Evolutionary conservation across 192 early-diverging fungal species (phyloP), one percentile per base, ranked within the genome.

Genomic region (Coemansia sp.): DNA sequence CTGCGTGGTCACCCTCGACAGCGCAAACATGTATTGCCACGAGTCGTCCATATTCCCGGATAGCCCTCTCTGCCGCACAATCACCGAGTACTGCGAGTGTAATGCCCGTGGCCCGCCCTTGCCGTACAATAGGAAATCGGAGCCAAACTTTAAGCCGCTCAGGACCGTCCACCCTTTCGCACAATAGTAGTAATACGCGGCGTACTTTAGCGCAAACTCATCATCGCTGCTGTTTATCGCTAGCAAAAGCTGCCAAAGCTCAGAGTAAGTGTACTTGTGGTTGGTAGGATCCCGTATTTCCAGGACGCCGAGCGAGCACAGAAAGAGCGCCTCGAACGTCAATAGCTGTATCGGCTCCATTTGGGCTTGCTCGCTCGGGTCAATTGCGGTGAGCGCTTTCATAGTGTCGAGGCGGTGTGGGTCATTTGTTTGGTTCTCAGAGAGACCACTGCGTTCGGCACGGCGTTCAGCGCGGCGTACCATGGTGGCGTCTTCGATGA

Each of bases 111-210:
- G 81, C 1, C 77, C 64, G 18, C 69, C 68, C 10, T 60, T 62
- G n/a, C 50, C 32, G 54, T 82, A 82, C 6, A 82, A 56, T 32
- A 78, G 18, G 64, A 85, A 93, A 62, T 94, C 89, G 2, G 87
- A 72, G 6, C 90, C 92, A 69, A 91, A 96, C 67, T 96, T 96
- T 32, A 90, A 54, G 2, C 94, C 94, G 57, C 84, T 80, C 65
- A 84, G 84, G 3, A 91, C 90, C 8, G 92, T 84, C 94, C 94
- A 96, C 1, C 91, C 90, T 11, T 79, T 80, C 27, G 86, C 84
- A 7, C 91, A 80, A 64, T 90, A 96, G 68, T 92, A 84, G 55
- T 89, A 91, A 68, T 93, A 96, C 0, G 83, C 92, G 1, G 85
- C 86, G 67, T 94, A 93, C 28, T 75, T 68, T 1, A 86, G 63